phyloP scores from a whole-genome alignment of 345 rosid species.

The Aurinia saxatilis region DNA sequence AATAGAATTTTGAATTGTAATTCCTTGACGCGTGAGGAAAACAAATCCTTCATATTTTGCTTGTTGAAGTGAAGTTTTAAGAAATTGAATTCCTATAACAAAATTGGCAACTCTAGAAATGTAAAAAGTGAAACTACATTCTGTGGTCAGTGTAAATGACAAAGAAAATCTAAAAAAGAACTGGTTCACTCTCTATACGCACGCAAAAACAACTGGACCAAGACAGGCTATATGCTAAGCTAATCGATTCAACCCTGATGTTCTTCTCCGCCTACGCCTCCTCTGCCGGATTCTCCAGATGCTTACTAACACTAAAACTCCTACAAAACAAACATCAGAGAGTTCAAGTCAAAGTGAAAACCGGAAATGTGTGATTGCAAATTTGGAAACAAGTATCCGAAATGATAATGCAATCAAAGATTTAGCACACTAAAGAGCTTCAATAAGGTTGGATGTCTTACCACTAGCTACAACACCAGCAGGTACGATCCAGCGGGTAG shows the following conservation, averaged over 20 bases:
- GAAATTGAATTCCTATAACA: background rate
- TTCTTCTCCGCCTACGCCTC: constrained; percentile 64
- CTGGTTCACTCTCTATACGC: constrained; percentile 8
- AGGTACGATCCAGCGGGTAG: constrained; percentile 77
- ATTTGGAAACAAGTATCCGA: background rate
- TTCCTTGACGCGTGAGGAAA: background rate
- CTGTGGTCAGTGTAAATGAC: constrained; percentile 18
- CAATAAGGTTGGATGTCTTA: constrained; percentile 23
- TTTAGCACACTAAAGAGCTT: background rate
- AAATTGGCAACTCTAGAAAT: background rate
- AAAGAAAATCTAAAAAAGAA: background rate
- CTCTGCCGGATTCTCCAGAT: constrained; percentile 75
- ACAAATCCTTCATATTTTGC: background rate
- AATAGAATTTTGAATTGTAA: background rate
- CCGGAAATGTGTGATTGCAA: background rate
- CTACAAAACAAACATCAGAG: constrained; percentile 28
- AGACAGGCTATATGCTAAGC: constrained; percentile 16
- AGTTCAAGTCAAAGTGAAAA: background rate
- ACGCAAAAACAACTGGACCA: background rate
- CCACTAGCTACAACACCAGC: constrained; percentile 60
- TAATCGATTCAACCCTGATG: constrained; percentile 47
- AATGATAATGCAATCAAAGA: background rate
- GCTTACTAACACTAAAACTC: constrained; percentile 55
- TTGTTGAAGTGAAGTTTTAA: background rate
- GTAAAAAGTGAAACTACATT: constrained; percentile 13